phyloP scores from a whole-genome alignment of 2,329 filamentous ascomycete species.

The Calonectria pseudoreteaudii region DNA sequence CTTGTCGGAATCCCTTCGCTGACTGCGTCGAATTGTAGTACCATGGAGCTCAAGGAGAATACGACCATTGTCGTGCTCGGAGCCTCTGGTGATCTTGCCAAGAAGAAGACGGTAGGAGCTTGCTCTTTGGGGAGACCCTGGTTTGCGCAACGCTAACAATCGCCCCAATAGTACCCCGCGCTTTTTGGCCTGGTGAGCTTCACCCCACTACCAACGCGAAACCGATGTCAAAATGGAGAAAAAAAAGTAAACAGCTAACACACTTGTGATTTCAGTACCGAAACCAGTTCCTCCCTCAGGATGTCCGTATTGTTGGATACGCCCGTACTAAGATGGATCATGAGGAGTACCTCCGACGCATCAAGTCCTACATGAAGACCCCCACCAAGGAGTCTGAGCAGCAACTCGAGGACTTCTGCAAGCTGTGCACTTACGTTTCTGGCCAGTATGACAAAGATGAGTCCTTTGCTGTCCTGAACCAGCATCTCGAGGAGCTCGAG shows the following conservation, averaged over 20 bases:
- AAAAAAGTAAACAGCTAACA: conserved; percentile 22
- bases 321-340: conserved; percentile 99
- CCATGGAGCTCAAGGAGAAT: conserved; percentile 97
- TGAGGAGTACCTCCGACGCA: conserved; percentile 91
- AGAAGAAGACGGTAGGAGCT: conserved; percentile 94
- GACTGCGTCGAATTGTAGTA: conserved; percentile 46
- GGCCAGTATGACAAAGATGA: conserved; percentile 98
- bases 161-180: conserved; percentile 80
- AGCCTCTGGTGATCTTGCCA: conserved; percentile 96
- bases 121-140: conserved; percentile 25
- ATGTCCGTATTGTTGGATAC: conserved; percentile 98
- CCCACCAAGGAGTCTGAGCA: conserved; percentile 97
- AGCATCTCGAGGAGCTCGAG: conserved; percentile 89
- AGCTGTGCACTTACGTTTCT: conserved; percentile 91
- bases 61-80: conserved; percentile 96
- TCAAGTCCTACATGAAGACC: conserved; percentile 98
- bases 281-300: conserved; percentile 98
- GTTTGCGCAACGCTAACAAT: conserved; percentile 39
- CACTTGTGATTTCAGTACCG: conserved; percentile 74
- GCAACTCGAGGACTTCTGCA: conserved; percentile 90
- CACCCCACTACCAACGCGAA: neutral
- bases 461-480: conserved; percentile 86
- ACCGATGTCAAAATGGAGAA: neutral
- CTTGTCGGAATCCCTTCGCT: conserved; percentile 26
- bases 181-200: conserved; percentile 93